Conservation (phyloP, 495 filamentous ascomycete species). For the Tuber microsphaerosporum region DNA sequence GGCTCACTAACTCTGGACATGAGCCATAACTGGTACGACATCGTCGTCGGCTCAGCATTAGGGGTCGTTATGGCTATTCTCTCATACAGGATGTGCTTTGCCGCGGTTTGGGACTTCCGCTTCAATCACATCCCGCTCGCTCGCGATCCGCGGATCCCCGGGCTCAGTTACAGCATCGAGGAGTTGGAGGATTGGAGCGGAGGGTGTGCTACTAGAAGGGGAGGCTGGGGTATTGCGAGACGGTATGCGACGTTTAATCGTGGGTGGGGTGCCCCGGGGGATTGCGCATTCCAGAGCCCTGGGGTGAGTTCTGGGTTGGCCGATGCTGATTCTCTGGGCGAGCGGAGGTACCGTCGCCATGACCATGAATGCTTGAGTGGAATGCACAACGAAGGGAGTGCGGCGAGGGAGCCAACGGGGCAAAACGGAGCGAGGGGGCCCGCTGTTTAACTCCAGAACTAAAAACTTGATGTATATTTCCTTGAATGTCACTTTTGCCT, state of each 20-base stretch:
- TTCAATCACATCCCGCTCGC: constrained; percentile 44
- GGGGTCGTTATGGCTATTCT: constrained; percentile 54
- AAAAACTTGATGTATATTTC: not conserved
- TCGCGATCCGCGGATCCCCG: constrained; percentile 24
- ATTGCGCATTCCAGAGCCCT: constrained; percentile 8
- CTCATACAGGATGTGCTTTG: constrained; percentile 55
- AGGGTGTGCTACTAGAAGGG: constrained; percentile 31
- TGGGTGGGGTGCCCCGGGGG: constrained; percentile 31
- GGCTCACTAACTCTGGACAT: constrained; percentile 38
- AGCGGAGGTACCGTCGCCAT: not conserved
- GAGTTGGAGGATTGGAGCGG: constrained; percentile 38
- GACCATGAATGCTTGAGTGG: not conserved
- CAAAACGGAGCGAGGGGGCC: not conserved
- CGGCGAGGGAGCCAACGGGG: not conserved
- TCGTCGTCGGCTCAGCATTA: constrained; percentile 52
- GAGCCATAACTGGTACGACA: constrained; percentile 56
- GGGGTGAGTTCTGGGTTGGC: not conserved
- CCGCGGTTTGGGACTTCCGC: constrained; percentile 54
- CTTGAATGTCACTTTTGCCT: not conserved
- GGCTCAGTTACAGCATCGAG: constrained; percentile 27
- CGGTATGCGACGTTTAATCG: constrained; percentile 13
- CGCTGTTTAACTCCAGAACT: not conserved
- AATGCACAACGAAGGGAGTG: not conserved
- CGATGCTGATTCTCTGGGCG: not conserved
- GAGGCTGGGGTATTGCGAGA: constrained; percentile 36